Evolutionary conservation across 2,329 filamentous ascomycete genomes (phyloP).

Genomic region (Colletotrichum brevisporum): DNA sequence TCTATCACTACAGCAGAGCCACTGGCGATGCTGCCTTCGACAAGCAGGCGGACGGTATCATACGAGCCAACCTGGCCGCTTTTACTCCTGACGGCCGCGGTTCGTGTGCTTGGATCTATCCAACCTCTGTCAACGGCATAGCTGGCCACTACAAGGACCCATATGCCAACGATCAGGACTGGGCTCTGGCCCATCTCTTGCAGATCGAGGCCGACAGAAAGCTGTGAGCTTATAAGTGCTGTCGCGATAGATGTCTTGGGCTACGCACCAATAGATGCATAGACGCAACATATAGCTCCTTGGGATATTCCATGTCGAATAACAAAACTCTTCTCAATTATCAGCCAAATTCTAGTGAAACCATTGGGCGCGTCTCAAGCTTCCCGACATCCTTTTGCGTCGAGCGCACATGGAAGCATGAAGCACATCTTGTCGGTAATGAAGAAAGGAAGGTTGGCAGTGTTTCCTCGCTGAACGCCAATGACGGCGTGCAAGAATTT

Average conservation of each 20-base stretch:
- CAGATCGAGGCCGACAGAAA: conserved; percentile 30
- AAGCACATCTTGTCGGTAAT: too few species aligned
- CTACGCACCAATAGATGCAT: neutral
- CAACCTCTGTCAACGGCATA: conserved; percentile 33
- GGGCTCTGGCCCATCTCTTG: conserved; percentile 33
- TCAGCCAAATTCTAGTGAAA: too few species aligned
- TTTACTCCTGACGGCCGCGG: conserved; percentile 33
- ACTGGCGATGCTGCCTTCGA: neutral
- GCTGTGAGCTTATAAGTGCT: too few species aligned
- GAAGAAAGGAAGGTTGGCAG: too few species aligned
- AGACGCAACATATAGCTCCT: neutral
- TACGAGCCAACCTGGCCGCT: conserved; percentile 28
- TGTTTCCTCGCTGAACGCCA: too few species aligned
- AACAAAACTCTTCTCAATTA: too few species aligned
- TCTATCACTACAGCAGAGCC: conserved; percentile 33
- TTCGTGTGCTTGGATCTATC: conserved; percentile 39
- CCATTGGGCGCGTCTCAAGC: too few species aligned
- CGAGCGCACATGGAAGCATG: too few species aligned
- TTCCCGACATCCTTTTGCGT: too few species aligned
- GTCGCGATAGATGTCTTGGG: neutral
- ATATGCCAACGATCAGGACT: conserved; percentile 39
- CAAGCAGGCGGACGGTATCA: conserved; percentile 19
- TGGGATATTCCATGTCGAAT: too few species aligned
- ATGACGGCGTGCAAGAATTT: too few species aligned
- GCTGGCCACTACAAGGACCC: conserved; percentile 34